Base-by-base conservation (phyloP, 2,329 filamentous ascomycete genomes). In the Diaporthe helianthi region DNA sequence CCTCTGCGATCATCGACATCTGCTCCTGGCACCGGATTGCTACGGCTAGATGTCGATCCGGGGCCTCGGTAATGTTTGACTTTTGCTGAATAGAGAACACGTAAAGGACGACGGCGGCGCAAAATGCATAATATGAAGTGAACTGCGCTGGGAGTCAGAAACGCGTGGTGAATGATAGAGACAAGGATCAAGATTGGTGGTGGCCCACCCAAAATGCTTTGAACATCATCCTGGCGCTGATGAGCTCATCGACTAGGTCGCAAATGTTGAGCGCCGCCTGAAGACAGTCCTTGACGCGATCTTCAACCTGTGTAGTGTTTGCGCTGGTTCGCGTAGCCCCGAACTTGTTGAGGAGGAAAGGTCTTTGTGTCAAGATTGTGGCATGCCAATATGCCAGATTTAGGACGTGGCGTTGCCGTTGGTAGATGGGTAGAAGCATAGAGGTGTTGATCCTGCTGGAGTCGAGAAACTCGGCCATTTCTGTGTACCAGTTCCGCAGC, bases 41-140 rank as follows among this genome's bases (percentile, higher is more conserved):
- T 1, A 78, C 79, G 17, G 76, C 71, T 22, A 83, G 79, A 33
- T 79, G 69, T 8, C 24, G 64, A 15, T 19, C 19, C 2, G 46
- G 68, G 78, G 79, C 2, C 72, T 74, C 31, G 76, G 71, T 3
- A 75, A 72, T 4, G 73, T n/a, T 47, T 33, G 70, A 4, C 75
- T 71, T 1, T 77, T 80, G 75, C 51, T 82, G 82, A 12, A 84
- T 83, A 5, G 79, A 78, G 51, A 81, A 82, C 4, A 84, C 79
- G 67, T 84, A 84, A 2, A 84, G 74, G 1, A 84, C 77, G 1
- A 83, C 80, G 3, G 82, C 79, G 0, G 82, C 83, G 15, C 76
- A 82, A 53, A 84, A 84, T 1, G 79, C 81, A 65, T 81, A 82
- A 66, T 84, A 84, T 29, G 81, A 80, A 0, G 76, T 78, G 53